These are phyloP conservation scores for Phytophthora palmivora DNA, from an alignment of 352 stramenopile species.

Conservation along the genomic window DNA sequence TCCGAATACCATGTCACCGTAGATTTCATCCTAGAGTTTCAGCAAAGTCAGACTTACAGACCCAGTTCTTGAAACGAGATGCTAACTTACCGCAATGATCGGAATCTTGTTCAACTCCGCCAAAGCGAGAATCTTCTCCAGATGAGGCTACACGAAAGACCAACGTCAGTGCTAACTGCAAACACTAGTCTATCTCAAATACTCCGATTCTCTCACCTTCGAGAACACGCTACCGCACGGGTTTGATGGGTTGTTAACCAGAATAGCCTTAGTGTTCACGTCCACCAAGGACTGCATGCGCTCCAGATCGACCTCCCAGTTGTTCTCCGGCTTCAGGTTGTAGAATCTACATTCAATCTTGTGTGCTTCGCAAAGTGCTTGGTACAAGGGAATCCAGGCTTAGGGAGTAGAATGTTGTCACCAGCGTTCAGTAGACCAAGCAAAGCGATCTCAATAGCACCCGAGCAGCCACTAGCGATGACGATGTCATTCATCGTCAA, in stretches of 20 bases:
- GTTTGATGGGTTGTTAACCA: slow-evolving; percentile 97
- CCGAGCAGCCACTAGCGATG: slow-evolving; percentile 93
- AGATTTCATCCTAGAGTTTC: slow-evolving; percentile 74
- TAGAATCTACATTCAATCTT: slow-evolving; percentile 94
- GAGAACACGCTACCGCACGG: slow-evolving; percentile 95
- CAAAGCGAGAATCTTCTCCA: slow-evolving; percentile 77
- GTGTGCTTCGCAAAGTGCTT: slow-evolving; percentile 94
- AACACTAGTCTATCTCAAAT: background rate
- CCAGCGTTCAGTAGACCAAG: slow-evolving; percentile 90
- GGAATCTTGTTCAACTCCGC: slow-evolving; percentile 90
- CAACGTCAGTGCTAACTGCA: background rate
- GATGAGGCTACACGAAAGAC: slow-evolving; percentile 46
- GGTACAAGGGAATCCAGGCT: slow-evolving; percentile 96
- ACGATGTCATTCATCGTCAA: slow-evolving; percentile 94
- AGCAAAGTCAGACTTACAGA: background rate
- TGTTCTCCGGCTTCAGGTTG: slow-evolving; percentile 83
- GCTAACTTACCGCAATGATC: slow-evolving; percentile 90
- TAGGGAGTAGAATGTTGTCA: slow-evolving; percentile 93
- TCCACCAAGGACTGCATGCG: slow-evolving; percentile 91
- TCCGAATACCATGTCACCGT: slow-evolving; percentile 86
- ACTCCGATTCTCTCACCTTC: slow-evolving; percentile 44
- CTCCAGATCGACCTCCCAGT: slow-evolving; percentile 94
- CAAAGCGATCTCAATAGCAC: slow-evolving; percentile 94
- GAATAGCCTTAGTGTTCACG: slow-evolving; percentile 87
- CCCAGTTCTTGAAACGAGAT: background rate